Percentiles rank a stretch among this genome's conserved stretches.
phyloP scores from a whole-genome alignment of 1,284 basidiomycete genomes.

The Irpex lacteus region DNA sequence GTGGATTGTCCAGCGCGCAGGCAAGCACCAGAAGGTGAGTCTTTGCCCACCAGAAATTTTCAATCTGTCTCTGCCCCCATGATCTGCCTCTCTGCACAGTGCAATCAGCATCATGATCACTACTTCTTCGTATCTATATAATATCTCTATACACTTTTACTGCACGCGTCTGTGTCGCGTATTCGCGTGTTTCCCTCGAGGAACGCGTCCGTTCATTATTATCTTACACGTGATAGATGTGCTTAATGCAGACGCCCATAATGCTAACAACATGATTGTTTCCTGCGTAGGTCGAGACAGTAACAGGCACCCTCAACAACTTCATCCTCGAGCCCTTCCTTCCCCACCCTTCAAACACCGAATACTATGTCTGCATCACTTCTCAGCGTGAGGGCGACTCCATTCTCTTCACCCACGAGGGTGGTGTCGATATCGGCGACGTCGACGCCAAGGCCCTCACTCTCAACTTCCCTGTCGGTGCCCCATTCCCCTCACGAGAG shows the following conservation, averaged over 20 bases:
- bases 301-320: constrained; percentile 93
- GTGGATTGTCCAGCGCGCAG: constrained; percentile 90
- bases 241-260: constrained; percentile 9
- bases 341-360: constrained; percentile 90
- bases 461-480: constrained; percentile 79
- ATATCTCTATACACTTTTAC: background rate
- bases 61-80: background rate
- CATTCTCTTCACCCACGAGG: constrained; percentile 98
- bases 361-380: constrained; percentile 99
- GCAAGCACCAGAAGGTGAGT: constrained; percentile 87
- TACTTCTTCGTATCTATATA: background rate
- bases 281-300: constrained; percentile 76
- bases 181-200: constrained; percentile 5
- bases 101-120: background rate
- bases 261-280: background rate
- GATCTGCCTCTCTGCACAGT: background rate
- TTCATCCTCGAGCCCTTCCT: constrained; percentile 99
- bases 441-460: constrained; percentile 97
- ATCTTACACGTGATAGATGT: constrained; percentile 9
- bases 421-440: constrained; percentile 98
- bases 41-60: background rate
- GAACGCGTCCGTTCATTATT: constrained; percentile 16
- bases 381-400: constrained; percentile 93
- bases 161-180: constrained; percentile 9
- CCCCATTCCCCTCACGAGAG: constrained; percentile 79